Evolutionary conservation across 83 land plant species (phyloP).

Genomic region (Isoetes engelmannii): DNA sequence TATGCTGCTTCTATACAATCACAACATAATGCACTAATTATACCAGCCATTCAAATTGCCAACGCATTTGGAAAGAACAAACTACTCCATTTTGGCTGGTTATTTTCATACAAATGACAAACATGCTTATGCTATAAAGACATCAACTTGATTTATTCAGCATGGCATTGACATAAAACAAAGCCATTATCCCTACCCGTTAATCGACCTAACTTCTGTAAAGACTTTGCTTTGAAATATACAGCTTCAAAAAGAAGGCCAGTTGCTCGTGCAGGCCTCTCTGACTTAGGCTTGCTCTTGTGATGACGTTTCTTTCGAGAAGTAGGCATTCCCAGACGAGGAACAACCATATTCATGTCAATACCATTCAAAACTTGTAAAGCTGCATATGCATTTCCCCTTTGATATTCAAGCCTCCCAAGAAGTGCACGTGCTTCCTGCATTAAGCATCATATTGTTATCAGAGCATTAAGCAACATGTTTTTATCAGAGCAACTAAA

Average conservation of each 20-base stretch:
- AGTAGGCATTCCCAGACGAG: constrained; percentile 51
- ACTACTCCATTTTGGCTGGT: too few relatives aligned
- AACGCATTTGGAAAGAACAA: too few relatives aligned
- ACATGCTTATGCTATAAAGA: too few relatives aligned
- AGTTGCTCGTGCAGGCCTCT: constrained; percentile 69
- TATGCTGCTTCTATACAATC: too few relatives aligned
- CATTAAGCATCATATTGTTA: too few relatives aligned
- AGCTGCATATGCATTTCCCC: constrained; percentile 88
- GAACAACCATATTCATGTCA: constrained; percentile 46
- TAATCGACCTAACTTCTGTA: constrained; percentile 67
- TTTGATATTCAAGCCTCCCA: constrained; percentile 87
- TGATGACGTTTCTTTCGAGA: constrained; percentile 38
- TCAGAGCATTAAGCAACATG: too few relatives aligned
- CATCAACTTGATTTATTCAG: too few relatives aligned
- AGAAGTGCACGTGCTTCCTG: constrained; percentile 96
- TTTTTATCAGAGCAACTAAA: too few relatives aligned
- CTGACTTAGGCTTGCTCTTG: constrained; percentile 29
- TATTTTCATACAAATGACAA: too few relatives aligned
- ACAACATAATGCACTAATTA: too few relatives aligned
- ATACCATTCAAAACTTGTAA: constrained; percentile 89
- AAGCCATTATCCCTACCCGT: constrained; percentile 41
- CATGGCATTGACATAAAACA: constrained; percentile 2
- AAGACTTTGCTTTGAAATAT: constrained; percentile 71
- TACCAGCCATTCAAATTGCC: too few relatives aligned
- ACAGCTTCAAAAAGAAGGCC: constrained; percentile 83